phyloP scores from a whole-genome alignment of 2,329 filamentous ascomycete genomes.

The Phaeosphaeriaceae sp. region DNA sequence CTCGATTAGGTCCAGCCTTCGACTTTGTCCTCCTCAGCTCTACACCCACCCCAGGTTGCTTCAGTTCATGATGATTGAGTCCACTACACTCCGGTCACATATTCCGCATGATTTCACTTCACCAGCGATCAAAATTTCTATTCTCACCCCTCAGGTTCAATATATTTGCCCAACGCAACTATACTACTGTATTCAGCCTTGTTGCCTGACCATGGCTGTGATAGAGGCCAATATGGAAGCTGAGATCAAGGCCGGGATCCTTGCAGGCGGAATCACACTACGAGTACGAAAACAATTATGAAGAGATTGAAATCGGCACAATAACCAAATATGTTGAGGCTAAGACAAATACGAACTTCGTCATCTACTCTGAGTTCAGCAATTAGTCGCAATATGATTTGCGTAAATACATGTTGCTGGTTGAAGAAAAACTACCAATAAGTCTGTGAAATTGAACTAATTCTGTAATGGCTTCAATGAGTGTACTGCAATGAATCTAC shows the following conservation, averaged over 20 bases:
- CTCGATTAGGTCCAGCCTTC: too few species aligned
- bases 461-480: neutral
- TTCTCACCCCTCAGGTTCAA: too few species aligned
- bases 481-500: too few species aligned
- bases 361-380: constrained; percentile 5
- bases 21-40: too few species aligned
- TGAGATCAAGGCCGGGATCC: constrained; percentile 22
- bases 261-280: constrained; percentile 20
- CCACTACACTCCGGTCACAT: too few species aligned
- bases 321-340: constrained; percentile 43
- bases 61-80: too few species aligned
- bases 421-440: constrained; percentile 14
- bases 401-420: constrained; percentile 11
- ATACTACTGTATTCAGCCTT: neutral
- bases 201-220: too few species aligned
- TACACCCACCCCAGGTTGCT: too few species aligned
- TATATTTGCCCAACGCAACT: too few species aligned
- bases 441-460: neutral
- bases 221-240: too few species aligned
- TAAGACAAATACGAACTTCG: constrained; percentile 31
- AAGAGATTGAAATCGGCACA: neutral
- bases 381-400: constrained; percentile 12
- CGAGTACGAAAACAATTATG: constrained; percentile 33
- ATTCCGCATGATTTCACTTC: too few species aligned
- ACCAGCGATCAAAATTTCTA: too few species aligned